Evolutionary conservation across 768 basidiomycete genomes (phyloP).

Genomic region (Boletus rufocinnamomeus): DNA sequence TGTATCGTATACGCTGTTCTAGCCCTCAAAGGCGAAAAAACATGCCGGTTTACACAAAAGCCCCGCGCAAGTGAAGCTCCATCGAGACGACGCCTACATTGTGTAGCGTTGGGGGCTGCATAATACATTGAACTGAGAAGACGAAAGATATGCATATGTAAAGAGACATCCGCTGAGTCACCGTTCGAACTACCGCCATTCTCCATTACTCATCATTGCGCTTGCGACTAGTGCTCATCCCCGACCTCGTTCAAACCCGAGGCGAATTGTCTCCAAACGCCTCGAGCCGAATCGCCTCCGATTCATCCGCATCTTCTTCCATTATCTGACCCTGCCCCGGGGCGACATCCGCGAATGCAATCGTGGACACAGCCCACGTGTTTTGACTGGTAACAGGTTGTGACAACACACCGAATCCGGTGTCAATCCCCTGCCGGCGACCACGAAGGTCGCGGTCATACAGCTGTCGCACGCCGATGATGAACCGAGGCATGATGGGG

Average conservation of each 20-base stretch:
- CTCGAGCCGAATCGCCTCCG: background rate
- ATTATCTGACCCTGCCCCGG: background rate
- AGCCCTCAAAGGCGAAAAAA: background rate
- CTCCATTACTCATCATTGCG: no score
- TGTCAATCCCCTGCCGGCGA: background rate
- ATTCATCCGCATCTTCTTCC: background rate
- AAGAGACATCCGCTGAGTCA: no score
- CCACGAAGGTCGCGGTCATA: background rate
- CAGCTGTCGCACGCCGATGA: background rate
- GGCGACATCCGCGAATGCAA: background rate
- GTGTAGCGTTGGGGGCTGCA: background rate
- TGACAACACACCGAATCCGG: background rate
- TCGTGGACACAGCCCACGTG: background rate
- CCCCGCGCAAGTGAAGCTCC: background rate
- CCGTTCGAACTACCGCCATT: no score
- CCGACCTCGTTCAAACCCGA: background rate
- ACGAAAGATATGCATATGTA: background rate
- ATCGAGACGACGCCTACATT: no score
- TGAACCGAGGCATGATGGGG: background rate
- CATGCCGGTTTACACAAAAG: background rate
- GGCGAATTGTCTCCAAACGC: background rate
- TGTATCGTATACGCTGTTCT: background rate
- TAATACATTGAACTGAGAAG: background rate
- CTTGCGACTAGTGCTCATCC: no score
- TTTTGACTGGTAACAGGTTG: background rate